Evolutionary conservation across 2,329 filamentous ascomycete species (phyloP).

Genomic region (Alternaria burnsii): DNA sequence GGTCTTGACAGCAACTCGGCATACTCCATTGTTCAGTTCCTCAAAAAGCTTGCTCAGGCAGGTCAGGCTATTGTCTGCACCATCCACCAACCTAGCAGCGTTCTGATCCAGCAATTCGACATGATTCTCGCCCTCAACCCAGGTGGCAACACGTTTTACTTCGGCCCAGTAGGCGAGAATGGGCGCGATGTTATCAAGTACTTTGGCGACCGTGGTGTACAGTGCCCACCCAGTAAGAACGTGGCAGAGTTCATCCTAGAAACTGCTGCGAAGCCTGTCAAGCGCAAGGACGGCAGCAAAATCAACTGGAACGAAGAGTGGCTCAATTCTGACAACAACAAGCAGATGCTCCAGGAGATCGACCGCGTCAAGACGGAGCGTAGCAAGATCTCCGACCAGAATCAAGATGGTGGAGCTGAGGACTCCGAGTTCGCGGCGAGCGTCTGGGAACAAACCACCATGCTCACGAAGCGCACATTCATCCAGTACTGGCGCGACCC

Average conservation of each 20-base stretch:
- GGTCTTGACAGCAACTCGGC: slow-evolving; percentile 75
- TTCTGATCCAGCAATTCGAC: slow-evolving; percentile 76
- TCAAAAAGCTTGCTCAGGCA: slow-evolving; percentile 71
- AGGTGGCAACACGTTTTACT: slow-evolving; percentile 76
- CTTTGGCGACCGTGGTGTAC: slow-evolving; percentile 70
- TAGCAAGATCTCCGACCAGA: slow-evolving; percentile 51
- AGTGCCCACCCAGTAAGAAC: slow-evolving; percentile 72
- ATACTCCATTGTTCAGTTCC: slow-evolving; percentile 72
- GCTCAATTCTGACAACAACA: slow-evolving; percentile 70
- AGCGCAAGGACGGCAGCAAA: slow-evolving; percentile 61
- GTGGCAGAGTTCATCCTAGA: slow-evolving; percentile 73
- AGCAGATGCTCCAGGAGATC: slow-evolving; percentile 70
- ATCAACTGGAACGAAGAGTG: slow-evolving; percentile 81
- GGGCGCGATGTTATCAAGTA: slow-evolving; percentile 72
- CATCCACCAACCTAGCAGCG: slow-evolving; percentile 75
- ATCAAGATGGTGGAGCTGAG: slow-evolving; percentile 27
- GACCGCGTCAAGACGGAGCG: slow-evolving; percentile 68
- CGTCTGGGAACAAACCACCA: slow-evolving; percentile 67
- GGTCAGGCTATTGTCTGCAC: slow-evolving; percentile 78
- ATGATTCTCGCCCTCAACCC: slow-evolving; percentile 75
- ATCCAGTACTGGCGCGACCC: slow-evolving; percentile 78
- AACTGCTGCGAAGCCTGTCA: slow-evolving; percentile 67
- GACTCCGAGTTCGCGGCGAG: slow-evolving; percentile 72
- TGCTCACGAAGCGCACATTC: slow-evolving; percentile 76
- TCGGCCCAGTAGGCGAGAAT: slow-evolving; percentile 74